Percentiles rank a stretch among this genome's conserved stretches.
Evolutionary conservation across 129 eudicot species (phyloP).

Genomic region (Tagetes erecta): DNA sequence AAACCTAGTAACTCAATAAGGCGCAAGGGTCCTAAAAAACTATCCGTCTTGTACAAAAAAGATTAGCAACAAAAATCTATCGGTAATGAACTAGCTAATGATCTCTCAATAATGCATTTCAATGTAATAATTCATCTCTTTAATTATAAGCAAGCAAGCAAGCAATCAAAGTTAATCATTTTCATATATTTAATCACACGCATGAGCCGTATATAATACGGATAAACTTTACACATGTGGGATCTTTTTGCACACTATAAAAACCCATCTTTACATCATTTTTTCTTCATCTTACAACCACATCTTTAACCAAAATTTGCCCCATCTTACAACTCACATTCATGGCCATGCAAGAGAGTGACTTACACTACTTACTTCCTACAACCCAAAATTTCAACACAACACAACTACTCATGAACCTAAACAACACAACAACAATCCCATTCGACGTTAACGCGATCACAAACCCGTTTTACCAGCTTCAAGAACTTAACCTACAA

Average conservation of each 20-base stretch:
- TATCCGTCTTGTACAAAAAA: no score
- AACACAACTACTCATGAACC: conserved; percentile 39
- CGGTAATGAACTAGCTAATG: no score
- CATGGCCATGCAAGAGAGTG: conserved; percentile 74
- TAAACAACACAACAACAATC: conserved; percentile 39
- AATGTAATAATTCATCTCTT: no score
- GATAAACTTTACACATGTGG: conserved; percentile 38
- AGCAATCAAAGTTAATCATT: neutral
- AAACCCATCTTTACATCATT: conserved; percentile 36
- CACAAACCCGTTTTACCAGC: conserved; percentile 56
- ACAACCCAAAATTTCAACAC: conserved; percentile 50
- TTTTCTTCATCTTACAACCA: conserved; percentile 35
- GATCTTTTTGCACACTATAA: conserved; percentile 65
- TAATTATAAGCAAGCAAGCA: no score
- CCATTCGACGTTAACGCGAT: conserved; percentile 32
- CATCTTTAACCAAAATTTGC: conserved; percentile 20
- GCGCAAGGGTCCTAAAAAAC: no score
- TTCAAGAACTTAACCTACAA: conserved; percentile 63
- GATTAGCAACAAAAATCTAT: no score
- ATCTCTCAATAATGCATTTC: no score
- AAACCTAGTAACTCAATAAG: no score
- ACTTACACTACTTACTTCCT: conserved; percentile 58
- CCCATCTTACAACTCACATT: conserved; percentile 3
- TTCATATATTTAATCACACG: neutral
- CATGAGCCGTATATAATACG: conserved; percentile 14